A percentile compares a stretch with the other conserved stretches of the same genome.
Evolutionary conservation across 805 yeast species (phyloP).

Genomic region (Metschnikowia amazonensis): DNA sequence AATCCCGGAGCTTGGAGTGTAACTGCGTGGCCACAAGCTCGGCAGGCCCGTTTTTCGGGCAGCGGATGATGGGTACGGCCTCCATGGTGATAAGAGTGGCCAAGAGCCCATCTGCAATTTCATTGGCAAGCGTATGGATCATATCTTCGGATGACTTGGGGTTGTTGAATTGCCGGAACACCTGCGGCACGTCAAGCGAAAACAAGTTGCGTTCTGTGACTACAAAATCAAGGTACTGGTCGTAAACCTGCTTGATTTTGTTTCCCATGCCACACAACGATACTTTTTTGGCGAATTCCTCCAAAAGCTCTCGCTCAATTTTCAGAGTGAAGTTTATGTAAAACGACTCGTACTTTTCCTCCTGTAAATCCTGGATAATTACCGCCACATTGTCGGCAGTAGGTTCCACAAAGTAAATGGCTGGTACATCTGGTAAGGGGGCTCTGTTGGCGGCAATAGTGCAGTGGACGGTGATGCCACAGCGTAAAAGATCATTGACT

Average conservation of each 20-base stretch:
- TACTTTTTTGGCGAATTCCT: constrained; percentile 81
- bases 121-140: constrained; percentile 64
- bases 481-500: constrained; percentile 83
- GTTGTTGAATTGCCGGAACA: constrained; percentile 66
- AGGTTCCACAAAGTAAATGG: constrained; percentile 86
- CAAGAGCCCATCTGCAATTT: constrained; percentile 75
- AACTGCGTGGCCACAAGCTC: constrained; percentile 87
- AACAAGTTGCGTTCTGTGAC: constrained; percentile 92
- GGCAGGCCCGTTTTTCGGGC: constrained; percentile 92
- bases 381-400: constrained; percentile 66
- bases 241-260: constrained; percentile 82
- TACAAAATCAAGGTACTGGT: constrained; percentile 86
- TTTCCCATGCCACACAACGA: constrained; percentile 66
- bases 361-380: constrained; percentile 68
- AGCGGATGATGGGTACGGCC: constrained; percentile 82
- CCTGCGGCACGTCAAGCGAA: constrained; percentile 63
- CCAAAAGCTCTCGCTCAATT: constrained; percentile 72
- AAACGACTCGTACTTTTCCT: constrained; percentile 71
- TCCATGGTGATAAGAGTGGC: constrained; percentile 75
- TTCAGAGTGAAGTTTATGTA: constrained; percentile 86
- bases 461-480: constrained; percentile 90
- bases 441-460: constrained; percentile 67
- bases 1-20: constrained; percentile 80
- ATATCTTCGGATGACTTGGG: constrained; percentile 72
- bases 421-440: constrained; percentile 93